These are phyloP conservation scores for Zoysia japonica DNA, from an alignment of 176 grass and related monocot species.

Conservation along the genomic window DNA sequence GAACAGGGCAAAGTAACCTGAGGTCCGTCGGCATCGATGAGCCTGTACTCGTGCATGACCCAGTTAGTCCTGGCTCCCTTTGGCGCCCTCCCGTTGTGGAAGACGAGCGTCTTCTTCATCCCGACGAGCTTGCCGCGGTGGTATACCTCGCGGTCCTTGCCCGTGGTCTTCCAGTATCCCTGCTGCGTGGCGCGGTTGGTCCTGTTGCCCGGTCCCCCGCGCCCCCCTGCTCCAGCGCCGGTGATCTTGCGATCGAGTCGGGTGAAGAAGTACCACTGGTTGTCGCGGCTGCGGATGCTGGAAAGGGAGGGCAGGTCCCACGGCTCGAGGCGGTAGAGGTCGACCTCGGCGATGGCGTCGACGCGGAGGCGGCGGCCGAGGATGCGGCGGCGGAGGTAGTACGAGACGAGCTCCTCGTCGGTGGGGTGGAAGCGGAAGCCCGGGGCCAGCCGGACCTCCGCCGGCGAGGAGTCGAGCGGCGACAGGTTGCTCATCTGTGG, in stretches of 20 bases:
- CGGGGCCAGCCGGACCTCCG: constrained; percentile 57
- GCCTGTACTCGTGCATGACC: constrained; percentile 98
- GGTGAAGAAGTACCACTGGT: constrained; percentile 97
- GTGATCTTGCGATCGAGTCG: constrained; percentile 79
- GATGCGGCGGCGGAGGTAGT: constrained; percentile 84
- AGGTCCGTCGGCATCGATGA: constrained; percentile 40
- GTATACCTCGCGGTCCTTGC: constrained; percentile 81
- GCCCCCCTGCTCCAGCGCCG: constrained; percentile 44
- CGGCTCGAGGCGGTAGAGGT: constrained; percentile 89
- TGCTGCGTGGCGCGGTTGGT: constrained; percentile 81
- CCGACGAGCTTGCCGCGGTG: constrained; percentile 58
- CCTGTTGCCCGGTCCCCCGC: constrained; percentile 50
- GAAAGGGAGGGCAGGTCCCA: constrained; percentile 83
- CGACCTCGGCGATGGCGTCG: constrained; percentile 90
- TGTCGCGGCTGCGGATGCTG: constrained; percentile 86
- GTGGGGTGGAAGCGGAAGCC: constrained; percentile 84
- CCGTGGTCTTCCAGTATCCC: constrained; percentile 97
- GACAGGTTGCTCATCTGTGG: background rate
- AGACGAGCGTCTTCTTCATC: constrained; percentile 99
- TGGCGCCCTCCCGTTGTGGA: constrained; percentile 77
- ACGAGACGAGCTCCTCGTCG: constrained; percentile 86
- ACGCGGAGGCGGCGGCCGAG: constrained; percentile 54
- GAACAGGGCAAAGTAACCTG: constrained; percentile 27
- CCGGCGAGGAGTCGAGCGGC: constrained; percentile 29
- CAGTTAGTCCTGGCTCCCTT: constrained; percentile 84